phyloP scores from a whole-genome alignment of 768 basidiomycete genomes.

The Arthromyces matolae region DNA sequence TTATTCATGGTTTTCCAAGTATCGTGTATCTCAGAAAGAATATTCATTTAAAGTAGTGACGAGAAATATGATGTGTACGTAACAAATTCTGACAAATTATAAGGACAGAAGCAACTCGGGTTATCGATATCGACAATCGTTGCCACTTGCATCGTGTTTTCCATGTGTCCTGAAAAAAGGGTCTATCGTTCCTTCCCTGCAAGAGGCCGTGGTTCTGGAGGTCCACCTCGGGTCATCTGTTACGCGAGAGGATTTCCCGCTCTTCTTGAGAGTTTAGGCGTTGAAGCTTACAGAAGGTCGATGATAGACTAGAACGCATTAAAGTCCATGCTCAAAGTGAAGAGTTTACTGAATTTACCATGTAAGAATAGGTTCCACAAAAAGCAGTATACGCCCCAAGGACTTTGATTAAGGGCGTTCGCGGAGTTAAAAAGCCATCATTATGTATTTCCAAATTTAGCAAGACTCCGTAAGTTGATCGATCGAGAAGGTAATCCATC shows the following conservation, averaged over 20 bases:
- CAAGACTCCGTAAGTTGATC: neutral
- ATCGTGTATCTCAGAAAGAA: too few relatives aligned
- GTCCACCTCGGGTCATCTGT: neutral
- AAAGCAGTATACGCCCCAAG: too few relatives aligned
- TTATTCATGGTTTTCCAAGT: too few relatives aligned
- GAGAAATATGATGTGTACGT: too few relatives aligned
- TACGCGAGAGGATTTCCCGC: neutral
- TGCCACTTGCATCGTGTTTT: constrained; percentile 17
- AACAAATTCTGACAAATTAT: too few relatives aligned
- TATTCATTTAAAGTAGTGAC: neutral
- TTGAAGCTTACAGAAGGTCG: neutral
- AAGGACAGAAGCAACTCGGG: too few relatives aligned
- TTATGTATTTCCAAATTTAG: constrained; percentile 12
- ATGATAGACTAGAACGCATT: neutral
- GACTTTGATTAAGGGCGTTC: constrained; percentile 4
- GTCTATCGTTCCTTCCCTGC: constrained; percentile 2
- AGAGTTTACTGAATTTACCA: too few relatives aligned
- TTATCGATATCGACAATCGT: constrained; percentile 21
- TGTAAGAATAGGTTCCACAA: too few relatives aligned
- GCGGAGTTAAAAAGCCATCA: constrained; percentile 17
- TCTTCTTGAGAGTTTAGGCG: neutral
- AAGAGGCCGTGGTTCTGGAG: neutral
- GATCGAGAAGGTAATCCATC: neutral
- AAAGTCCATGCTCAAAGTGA: neutral
- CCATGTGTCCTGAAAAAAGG: constrained; percentile 18